Evolutionary conservation across 2,329 filamentous ascomycete species (phyloP).

Genomic region (Hypoxylon sp.): DNA sequence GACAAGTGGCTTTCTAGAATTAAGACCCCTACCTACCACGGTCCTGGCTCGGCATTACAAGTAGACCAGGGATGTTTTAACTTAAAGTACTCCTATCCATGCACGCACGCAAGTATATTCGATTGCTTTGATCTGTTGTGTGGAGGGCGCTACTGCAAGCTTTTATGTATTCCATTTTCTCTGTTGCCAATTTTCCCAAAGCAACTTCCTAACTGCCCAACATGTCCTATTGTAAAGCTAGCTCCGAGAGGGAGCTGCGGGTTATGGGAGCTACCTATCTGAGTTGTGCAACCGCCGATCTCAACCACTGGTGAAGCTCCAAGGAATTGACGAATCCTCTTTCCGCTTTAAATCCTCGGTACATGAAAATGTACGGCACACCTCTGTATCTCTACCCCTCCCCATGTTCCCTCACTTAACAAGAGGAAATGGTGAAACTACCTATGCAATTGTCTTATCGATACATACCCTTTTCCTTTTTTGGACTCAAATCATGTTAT

Average conservation of each 20-base stretch:
- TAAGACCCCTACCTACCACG: too few relatives aligned
- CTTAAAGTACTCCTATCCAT: too few relatives aligned
- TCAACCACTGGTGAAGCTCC: slow-evolving; percentile 13
- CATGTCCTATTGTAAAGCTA: slow-evolving; percentile 12
- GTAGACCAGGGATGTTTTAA: slow-evolving; percentile 9
- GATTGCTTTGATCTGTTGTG: slow-evolving; percentile 6
- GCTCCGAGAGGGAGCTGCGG: slow-evolving; percentile 7
- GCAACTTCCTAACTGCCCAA: slow-evolving; percentile 7
- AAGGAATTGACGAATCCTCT: slow-evolving; percentile 38
- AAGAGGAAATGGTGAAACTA: slow-evolving; percentile 29
- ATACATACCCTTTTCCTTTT: too few relatives aligned
- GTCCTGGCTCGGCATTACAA: slow-evolving; percentile 10
- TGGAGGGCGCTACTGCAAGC: slow-evolving; percentile 23
- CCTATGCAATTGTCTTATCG: slow-evolving; percentile 22
- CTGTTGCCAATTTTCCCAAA: not conserved
- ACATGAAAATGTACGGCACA: slow-evolving; percentile 20
- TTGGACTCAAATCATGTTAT: too few relatives aligned
- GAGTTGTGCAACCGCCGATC: slow-evolving; percentile 25
- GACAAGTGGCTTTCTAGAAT: slow-evolving; percentile 18
- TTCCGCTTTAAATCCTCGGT: slow-evolving; percentile 14
- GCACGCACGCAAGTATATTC: not conserved
- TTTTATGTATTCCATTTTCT: slow-evolving; percentile 10
- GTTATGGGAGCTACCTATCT: slow-evolving; percentile 24
- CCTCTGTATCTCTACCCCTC: slow-evolving; percentile 23
- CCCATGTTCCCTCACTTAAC: slow-evolving; percentile 9